Conservation (phyloP, 2,329 filamentous ascomycete species). For the Alternaria metachromatica region DNA sequence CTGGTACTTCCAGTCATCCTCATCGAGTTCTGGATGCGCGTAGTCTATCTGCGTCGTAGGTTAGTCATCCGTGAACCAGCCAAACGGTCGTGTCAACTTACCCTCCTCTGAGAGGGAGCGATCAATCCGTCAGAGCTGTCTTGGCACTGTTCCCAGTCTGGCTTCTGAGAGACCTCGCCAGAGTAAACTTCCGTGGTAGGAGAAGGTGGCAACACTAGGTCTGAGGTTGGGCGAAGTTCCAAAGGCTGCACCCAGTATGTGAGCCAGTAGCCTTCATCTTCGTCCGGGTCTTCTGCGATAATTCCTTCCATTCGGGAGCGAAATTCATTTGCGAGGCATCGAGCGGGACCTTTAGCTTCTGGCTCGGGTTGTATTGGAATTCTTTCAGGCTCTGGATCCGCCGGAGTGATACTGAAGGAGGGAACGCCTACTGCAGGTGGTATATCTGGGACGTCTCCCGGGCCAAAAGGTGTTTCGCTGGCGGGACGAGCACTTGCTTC, state of each 20-base stretch:
- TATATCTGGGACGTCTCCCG: background rate
- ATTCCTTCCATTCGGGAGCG: background rate
- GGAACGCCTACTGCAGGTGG: background rate
- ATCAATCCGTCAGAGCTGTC: too few species aligned
- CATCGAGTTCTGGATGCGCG: constrained; percentile 6
- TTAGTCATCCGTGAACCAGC: background rate
- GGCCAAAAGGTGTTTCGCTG: background rate
- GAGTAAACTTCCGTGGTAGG: background rate
- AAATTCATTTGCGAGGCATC: background rate
- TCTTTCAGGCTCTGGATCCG: background rate
- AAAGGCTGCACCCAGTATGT: too few species aligned
- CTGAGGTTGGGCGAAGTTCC: too few species aligned
- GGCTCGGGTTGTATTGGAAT: background rate
- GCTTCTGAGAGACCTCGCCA: too few species aligned
- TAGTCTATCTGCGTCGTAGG: background rate
- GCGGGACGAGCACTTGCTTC: background rate
- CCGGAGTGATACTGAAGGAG: background rate
- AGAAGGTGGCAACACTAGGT: too few species aligned
- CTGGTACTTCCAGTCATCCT: constrained; percentile 1
- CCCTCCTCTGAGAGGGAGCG: background rate
- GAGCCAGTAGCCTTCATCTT: constrained; percentile 1
- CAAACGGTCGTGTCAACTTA: background rate
- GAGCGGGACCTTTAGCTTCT: background rate
- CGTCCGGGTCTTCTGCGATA: background rate
- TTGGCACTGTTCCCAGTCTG: too few species aligned